Evolutionary conservation across 352 stramenopile genomes (phyloP).

Genomic region (Pythium pyrilobum): DNA sequence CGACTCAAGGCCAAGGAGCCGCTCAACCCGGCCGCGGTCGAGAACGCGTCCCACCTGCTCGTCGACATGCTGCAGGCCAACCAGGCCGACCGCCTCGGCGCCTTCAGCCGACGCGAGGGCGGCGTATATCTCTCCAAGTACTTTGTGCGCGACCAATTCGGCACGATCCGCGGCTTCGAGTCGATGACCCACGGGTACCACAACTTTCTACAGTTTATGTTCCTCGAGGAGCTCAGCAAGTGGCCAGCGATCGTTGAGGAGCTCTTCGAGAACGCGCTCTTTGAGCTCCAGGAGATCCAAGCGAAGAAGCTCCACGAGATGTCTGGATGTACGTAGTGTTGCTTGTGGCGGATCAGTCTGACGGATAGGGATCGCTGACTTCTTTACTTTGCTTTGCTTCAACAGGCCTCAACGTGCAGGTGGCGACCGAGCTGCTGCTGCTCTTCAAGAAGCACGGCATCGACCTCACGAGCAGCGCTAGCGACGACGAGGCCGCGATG

Average conservation of each 20-base stretch:
- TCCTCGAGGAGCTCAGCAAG: slow-evolving; percentile 82
- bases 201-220: slow-evolving; percentile 88
- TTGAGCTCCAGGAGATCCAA: slow-evolving; percentile 56
- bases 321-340: slow-evolving; percentile 31
- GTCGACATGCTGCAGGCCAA: slow-evolving; percentile 87
- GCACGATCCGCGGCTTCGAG: slow-evolving; percentile 84
- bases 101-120: slow-evolving; percentile 75
- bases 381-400: no score
- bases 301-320: slow-evolving; percentile 40
- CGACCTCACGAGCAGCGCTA: slow-evolving; percentile 12
- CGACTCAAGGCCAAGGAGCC: slow-evolving; percentile 27
- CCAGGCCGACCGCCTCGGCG: slow-evolving; percentile 75
- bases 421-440: slow-evolving; percentile 58
- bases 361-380: not conserved
- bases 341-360: not conserved
- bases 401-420: slow-evolving; percentile 48
- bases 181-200: slow-evolving; percentile 87
- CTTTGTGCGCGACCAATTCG: slow-evolving; percentile 86
- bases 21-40: slow-evolving; percentile 49
- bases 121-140: slow-evolving; percentile 85
- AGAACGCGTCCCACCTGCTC: slow-evolving; percentile 73
- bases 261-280: slow-evolving; percentile 58
- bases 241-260: slow-evolving; percentile 55
- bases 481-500: not conserved
- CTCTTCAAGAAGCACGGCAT: slow-evolving; percentile 58